Base-by-base conservation (phyloP, 768 basidiomycete species). In the Leccinum subtestaceum region DNA sequence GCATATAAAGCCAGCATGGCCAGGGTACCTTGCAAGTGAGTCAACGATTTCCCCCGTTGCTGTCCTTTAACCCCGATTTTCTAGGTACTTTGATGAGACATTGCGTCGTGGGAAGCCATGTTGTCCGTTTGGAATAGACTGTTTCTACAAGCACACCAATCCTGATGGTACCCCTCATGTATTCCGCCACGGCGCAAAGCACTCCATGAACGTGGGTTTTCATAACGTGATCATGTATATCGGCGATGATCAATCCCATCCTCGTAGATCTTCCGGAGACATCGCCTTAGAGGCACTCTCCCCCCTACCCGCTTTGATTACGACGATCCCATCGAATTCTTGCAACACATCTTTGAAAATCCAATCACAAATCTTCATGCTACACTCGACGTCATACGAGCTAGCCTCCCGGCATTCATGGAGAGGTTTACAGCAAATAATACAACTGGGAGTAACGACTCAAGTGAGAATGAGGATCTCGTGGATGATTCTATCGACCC, bases 101-200 rank as follows among this genome's bases (percentile, higher is more conserved):
- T 75, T 75, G 40, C 69, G 71, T 8, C 70, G 72, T 48, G 65
- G 66, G 15, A 77, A 75, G 50, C 85, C 85, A 1, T 80, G 81
- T 55, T 93, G 91, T 72, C 91, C 89, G 1, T 93, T 89, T 63
- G 91, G 91, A 46, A 77, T 78, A 51, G 91, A 93, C 59, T 93
- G 91, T 68, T 91, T 93, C 70, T 93, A 91, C 67, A 80, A 84
- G 64, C 91, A 93, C 67, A 63, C 75, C 52, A 85, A 87, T 25
- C 72, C 75, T 0, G 90, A 92, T 63, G 91, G 90, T 11, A 82
- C 87, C 9, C 76, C 77, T 0, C 77, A 83, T 62, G 64, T 81
- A 2, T 88, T 88, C 65, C 63, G 69, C 40, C 72, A 82, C 45
- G 89, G 88, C 6, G 79, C 79, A 21, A 80, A 82, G 34, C 71